Conservation (phyloP, 208 protist genomes). For the Leishmania gerbilli region DNA sequence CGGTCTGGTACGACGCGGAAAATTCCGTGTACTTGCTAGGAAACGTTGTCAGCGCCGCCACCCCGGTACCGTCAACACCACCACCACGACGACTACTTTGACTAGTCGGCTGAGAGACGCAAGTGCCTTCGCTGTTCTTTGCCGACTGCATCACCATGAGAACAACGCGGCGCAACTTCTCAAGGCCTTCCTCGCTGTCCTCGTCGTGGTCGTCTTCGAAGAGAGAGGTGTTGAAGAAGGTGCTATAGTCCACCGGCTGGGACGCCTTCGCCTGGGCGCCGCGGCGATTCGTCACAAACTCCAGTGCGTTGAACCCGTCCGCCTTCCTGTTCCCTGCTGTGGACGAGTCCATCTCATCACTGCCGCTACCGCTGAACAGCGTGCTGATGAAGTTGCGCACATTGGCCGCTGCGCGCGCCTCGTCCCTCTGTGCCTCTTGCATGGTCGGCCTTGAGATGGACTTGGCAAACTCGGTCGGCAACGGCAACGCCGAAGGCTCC, state of each 20-base stretch:
- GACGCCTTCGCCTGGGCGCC: constrained; percentile 18
- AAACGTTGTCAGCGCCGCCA: neutral
- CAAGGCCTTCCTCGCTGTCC: constrained; percentile 38
- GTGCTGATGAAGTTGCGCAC: constrained; percentile 41
- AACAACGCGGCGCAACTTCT: constrained; percentile 40
- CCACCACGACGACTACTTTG: constrained; percentile 18
- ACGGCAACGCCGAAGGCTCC: constrained; percentile 2
- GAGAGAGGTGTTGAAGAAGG: constrained; percentile 35
- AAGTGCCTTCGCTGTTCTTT: constrained; percentile 21
- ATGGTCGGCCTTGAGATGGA: constrained; percentile 27
- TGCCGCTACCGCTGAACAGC: constrained; percentile 26
- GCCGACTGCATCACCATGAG: constrained; percentile 42
- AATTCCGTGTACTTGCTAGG: constrained; percentile 31
- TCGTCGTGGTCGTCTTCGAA: constrained; percentile 50
- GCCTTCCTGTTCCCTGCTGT: constrained; percentile 11
- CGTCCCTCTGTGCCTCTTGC: constrained; percentile 21
- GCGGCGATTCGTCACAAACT: constrained; percentile 32
- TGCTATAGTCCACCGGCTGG: constrained; percentile 32
- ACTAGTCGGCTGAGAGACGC: constrained; percentile 19
- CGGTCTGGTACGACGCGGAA: constrained; percentile 27
- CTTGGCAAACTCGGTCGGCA: constrained; percentile 24
- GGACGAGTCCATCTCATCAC: constrained; percentile 6
- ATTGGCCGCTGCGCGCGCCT: constrained; percentile 29
- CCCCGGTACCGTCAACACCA: neutral
- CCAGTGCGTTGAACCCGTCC: constrained; percentile 40